Percentiles rank a stretch among this genome's conserved stretches.
phyloP scores from a whole-genome alignment of 139 green algal genomes.

The Astrephomene gubernaculifera region DNA sequence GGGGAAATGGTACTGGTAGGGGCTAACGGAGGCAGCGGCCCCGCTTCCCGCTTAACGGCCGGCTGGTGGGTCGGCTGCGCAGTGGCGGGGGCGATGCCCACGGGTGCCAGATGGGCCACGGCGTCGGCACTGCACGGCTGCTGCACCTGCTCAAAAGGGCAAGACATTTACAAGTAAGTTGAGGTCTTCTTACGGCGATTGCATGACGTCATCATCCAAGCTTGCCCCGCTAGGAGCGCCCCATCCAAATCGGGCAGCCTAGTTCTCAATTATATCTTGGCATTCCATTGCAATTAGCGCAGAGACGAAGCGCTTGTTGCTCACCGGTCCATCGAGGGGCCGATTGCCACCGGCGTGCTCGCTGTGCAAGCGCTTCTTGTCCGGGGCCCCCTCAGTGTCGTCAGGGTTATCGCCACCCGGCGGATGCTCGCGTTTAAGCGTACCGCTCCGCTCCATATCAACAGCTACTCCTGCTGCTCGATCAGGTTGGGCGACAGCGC shows the following conservation, averaged over 20 bases:
- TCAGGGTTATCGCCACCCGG: not conserved
- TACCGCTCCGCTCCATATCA: not conserved
- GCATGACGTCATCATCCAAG: too few species aligned
- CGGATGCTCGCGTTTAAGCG: not conserved
- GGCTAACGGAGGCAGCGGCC: not conserved
- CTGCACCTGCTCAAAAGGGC: not conserved
- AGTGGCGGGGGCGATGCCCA: not conserved
- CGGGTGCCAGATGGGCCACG: not conserved
- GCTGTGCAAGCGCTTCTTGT: not conserved
- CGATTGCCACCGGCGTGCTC: not conserved
- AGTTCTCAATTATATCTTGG: too few species aligned
- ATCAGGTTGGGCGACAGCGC: not conserved
- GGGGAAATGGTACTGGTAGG: not conserved
- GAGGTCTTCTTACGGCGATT: too few species aligned
- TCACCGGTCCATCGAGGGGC: not conserved
- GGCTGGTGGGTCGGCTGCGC: not conserved
- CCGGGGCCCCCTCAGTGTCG: not conserved
- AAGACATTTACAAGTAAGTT: too few species aligned
- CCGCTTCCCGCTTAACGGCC: not conserved
- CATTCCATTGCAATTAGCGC: too few species aligned
- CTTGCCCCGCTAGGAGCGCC: too few species aligned
- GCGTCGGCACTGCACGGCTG: not conserved
- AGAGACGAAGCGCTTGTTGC: too few species aligned
- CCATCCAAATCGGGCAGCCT: too few species aligned
- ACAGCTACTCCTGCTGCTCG: not conserved